Conservation (phyloP, 2,329 filamentous ascomycete genomes). For the Botrytis fabae region DNA sequence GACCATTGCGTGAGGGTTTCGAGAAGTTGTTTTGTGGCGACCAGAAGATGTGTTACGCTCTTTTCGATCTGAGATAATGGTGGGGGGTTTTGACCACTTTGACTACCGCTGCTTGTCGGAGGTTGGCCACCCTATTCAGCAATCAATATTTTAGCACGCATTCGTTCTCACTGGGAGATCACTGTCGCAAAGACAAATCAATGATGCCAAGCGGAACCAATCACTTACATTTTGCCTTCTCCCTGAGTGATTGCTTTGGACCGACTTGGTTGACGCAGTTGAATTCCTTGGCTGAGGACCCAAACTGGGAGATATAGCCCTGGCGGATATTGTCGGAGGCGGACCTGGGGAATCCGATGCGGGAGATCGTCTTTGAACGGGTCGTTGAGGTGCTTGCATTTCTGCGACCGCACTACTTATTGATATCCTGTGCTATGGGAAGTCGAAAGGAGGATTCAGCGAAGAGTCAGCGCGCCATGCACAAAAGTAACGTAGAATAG, state of each 20-base stretch:
- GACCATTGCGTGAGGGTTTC: slow-evolving; percentile 99
- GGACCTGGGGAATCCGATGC: slow-evolving; percentile 57
- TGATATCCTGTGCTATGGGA: neutral
- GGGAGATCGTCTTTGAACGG: slow-evolving; percentile 63
- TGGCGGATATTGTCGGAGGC: slow-evolving; percentile 55
- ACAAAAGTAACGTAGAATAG: neutral
- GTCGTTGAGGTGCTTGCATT: slow-evolving; percentile 58
- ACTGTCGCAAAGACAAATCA: neutral
- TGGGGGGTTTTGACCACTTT: slow-evolving; percentile 33
- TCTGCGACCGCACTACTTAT: slow-evolving; percentile 27
- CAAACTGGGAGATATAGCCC: slow-evolving; percentile 57
- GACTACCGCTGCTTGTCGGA: slow-evolving; percentile 29
- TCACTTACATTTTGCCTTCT: slow-evolving; percentile 60
- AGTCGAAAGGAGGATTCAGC: slow-evolving; percentile 19
- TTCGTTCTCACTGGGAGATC: neutral
- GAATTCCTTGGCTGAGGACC: slow-evolving; percentile 62
- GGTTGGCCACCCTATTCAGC: slow-evolving; percentile 28
- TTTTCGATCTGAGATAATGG: slow-evolving; percentile 92
- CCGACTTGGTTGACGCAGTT: slow-evolving; percentile 63
- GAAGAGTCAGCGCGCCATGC: slow-evolving; percentile 25
- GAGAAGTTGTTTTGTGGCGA: slow-evolving; percentile 95
- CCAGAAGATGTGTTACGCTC: slow-evolving; percentile 94
- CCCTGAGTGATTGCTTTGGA: slow-evolving; percentile 49
- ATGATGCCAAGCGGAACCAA: neutral
- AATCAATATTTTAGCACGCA: slow-evolving; percentile 20